Conservation (phyloP, 495 filamentous ascomycete genomes). For the Penicillium coprophilum region DNA sequence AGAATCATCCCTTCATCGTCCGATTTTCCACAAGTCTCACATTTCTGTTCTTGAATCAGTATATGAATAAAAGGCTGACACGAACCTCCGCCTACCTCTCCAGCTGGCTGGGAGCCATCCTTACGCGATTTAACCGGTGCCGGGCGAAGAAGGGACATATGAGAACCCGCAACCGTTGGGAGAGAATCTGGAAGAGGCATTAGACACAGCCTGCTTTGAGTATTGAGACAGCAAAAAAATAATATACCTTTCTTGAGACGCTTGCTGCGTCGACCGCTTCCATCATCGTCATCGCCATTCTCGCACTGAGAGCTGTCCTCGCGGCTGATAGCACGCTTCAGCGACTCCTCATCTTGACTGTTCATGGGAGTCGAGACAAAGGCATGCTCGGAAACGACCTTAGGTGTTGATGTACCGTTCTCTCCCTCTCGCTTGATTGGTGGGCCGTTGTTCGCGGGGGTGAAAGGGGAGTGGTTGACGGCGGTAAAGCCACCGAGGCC, state of each 20-base stretch:
- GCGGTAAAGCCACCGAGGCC: slow-evolving; percentile 70
- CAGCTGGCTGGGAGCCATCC: slow-evolving; percentile 61
- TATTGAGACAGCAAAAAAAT: slow-evolving; percentile 14
- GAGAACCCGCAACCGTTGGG: slow-evolving; percentile 89
- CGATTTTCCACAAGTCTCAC: slow-evolving; percentile 81
- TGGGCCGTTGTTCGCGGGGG: slow-evolving; percentile 49
- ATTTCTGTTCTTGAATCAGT: slow-evolving; percentile 56
- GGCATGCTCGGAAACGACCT: slow-evolving; percentile 40
- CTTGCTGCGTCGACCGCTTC: slow-evolving; percentile 82
- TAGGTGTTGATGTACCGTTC: slow-evolving; percentile 45
- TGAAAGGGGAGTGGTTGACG: slow-evolving; percentile 61
- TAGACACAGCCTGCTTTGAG: slow-evolving; percentile 9
- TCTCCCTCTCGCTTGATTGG: slow-evolving; percentile 53
- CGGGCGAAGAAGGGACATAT: slow-evolving; percentile 92
- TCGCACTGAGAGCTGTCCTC: slow-evolving; percentile 66
- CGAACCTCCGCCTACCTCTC: slow-evolving; percentile 61
- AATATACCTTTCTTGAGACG: slow-evolving; percentile 84
- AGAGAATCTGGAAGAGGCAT: slow-evolving; percentile 62
- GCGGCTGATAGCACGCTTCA: slow-evolving; percentile 83
- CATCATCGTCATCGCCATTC: slow-evolving; percentile 64
- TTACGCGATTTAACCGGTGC: slow-evolving; percentile 72
- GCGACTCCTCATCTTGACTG: slow-evolving; percentile 54
- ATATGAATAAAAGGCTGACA: background rate
- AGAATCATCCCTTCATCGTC: slow-evolving; percentile 71
- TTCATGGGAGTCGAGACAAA: slow-evolving; percentile 51